Evolutionary conservation across 768 basidiomycete species (phyloP), one percentile per base, ranked within the genome.

Genomic region (Hypholoma fasciculare): DNA sequence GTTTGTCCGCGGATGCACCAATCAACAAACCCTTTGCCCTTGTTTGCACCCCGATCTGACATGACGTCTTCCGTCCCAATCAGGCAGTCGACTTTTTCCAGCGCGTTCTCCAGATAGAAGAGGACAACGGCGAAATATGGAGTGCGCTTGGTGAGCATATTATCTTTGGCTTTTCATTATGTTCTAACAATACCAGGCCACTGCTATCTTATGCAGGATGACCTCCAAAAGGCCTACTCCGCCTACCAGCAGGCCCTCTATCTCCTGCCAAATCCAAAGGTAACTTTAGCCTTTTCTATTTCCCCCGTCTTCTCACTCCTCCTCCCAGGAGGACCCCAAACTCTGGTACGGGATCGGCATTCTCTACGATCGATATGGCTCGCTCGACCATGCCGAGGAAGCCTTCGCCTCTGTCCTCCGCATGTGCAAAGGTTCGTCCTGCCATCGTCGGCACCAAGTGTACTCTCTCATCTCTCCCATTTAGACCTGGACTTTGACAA

Each of bases 331-430:
- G 83, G 97, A 99, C 72, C 96, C 96, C 4, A 98, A 98, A 70
- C 81, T 99, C 8, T 99, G 97, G 97, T 99, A 98, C 70, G 97
- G 97, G 37, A 98, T 99, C 69, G 97, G 97, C 36, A 98, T 98
- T 57, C 86, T 98, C 36, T 98, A 99, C 67, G 97, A 99, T 78
- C 89, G 97, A 30, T 99, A 98, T 67, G 97, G 97, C 14, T 96
- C 94, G 52, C 81, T 99, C 70, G 96, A 99, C 75, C 97, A 98
- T 65, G 97, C 97, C 63, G 97, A 99, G 74, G 97, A 98, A 71
- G 97, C 97, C 0, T 99, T 99, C 67, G 88, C 94, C 0, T 95
- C 92, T 12, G 96, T 98, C 23, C 85, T 99, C 42, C 82, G 90
- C 62, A 98, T 98, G 95, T 96, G 98, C 76, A 92, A 93, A 74